These are phyloP conservation scores for Zymoseptoria ardabiliae DNA, from an alignment of 2,329 filamentous ascomycete species.

Conservation along the genomic window DNA sequence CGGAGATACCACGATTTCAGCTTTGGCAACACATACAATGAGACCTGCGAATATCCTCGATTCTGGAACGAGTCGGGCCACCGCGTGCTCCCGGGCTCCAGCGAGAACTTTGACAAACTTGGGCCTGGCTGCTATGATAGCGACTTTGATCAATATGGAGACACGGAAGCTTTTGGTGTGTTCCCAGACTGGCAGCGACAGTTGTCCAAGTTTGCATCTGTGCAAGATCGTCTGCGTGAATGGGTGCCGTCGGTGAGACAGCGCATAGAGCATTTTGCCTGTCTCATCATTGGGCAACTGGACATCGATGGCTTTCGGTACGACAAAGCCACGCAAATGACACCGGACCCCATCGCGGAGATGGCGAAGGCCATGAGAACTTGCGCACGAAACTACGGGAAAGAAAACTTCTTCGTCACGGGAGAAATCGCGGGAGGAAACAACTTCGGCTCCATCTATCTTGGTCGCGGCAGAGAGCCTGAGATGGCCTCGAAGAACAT, in stretches of 20 bases:
- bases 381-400: slow-evolving; percentile 49
- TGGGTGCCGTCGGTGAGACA: slow-evolving; percentile 51
- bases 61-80: slow-evolving; percentile 50
- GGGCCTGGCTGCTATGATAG: slow-evolving; percentile 50
- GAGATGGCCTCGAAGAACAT: slow-evolving; percentile 41
- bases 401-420: slow-evolving; percentile 54
- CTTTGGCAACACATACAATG: slow-evolving; percentile 45
- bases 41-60: slow-evolving; percentile 44
- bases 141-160: slow-evolving; percentile 54
- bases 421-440: slow-evolving; percentile 56
- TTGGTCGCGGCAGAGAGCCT: slow-evolving; percentile 52
- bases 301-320: slow-evolving; percentile 58
- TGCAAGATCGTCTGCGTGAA: slow-evolving; percentile 57
- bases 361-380: slow-evolving; percentile 50
- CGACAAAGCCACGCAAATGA: slow-evolving; percentile 56
- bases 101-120: slow-evolving; percentile 38
- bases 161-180: slow-evolving; percentile 55
- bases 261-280: slow-evolving; percentile 51
- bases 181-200: slow-evolving; percentile 54
- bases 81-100: background rate
- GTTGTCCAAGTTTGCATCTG: slow-evolving; percentile 55
- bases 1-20: slow-evolving; percentile 52
- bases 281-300: slow-evolving; percentile 50
- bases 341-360: slow-evolving; percentile 50
- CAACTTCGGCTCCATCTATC: slow-evolving; percentile 49